phyloP scores from a whole-genome alignment of 1,284 basidiomycete species.

The Malassezia psittaci region DNA sequence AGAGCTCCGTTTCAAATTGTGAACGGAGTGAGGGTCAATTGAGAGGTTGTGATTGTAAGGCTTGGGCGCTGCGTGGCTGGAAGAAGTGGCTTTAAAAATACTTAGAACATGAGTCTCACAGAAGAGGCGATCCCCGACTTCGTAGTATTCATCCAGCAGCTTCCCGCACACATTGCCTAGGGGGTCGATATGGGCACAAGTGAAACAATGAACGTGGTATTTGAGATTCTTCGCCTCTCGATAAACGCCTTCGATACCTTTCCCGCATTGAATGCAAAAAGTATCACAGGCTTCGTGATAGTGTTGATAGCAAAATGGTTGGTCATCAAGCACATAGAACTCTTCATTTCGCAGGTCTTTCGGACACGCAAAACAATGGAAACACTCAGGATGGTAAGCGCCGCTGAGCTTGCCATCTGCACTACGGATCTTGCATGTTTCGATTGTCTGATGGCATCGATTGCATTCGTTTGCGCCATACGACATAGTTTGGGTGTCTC shows the following conservation, averaged over 20 bases:
- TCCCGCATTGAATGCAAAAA: not conserved
- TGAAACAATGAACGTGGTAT: conserved; percentile 7
- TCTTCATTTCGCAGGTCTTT: not conserved
- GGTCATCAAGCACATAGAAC: conserved; percentile 9
- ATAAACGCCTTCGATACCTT: conserved; percentile 10
- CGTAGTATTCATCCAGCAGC: conserved; percentile 9
- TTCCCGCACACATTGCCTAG: not conserved
- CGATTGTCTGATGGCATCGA: conserved; percentile 1
- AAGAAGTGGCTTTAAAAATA: not conserved
- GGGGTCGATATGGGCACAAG: not conserved
- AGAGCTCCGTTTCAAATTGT: not conserved
- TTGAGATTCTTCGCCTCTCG: not conserved
- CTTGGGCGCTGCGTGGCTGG: too few relatives aligned
- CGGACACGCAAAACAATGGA: conserved; percentile 4
- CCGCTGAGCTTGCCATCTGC: conserved; percentile 2
- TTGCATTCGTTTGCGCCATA: not conserved
- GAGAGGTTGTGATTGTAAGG: too few relatives aligned
- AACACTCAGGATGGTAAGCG: conserved; percentile 11
- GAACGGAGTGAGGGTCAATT: too few relatives aligned
- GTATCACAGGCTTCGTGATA: conserved; percentile 5
- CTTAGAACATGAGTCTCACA: conserved; percentile 8
- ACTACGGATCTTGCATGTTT: conserved; percentile 1
- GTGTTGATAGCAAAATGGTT: conserved; percentile 5
- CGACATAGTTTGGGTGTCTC: too few relatives aligned
- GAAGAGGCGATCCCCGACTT: not conserved